Evolutionary conservation across 2,329 filamentous ascomycete genomes (phyloP).

Genomic region (Stylonectria norvegica): DNA sequence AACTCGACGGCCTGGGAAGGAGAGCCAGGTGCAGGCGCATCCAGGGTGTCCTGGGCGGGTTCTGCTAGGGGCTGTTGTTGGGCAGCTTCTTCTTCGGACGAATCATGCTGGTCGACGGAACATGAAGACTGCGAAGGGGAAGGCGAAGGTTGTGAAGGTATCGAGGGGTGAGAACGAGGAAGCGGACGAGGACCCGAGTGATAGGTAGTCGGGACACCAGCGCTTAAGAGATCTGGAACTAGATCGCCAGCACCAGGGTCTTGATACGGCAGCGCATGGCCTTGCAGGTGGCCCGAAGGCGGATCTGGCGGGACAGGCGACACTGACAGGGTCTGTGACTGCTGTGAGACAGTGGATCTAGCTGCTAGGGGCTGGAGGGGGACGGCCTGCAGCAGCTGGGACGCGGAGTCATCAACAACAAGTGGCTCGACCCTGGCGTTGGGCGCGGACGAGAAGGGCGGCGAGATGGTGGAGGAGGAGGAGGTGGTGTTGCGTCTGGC

Average conservation of each 20-base stretch:
- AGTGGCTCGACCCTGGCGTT: conserved; percentile 26
- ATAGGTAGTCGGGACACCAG: conserved; percentile 12
- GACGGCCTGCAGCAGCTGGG: conserved; percentile 28
- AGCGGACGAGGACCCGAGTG: conserved; percentile 12
- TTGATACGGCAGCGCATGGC: conserved; percentile 26
- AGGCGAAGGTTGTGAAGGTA: conserved; percentile 2
- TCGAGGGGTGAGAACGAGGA: conserved; percentile 9
- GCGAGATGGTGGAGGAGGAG: conserved; percentile 16
- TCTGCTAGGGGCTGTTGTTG: conserved; percentile 5
- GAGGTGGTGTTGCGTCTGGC: too few relatives aligned
- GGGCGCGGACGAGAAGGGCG: conserved; percentile 21
- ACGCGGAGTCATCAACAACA: conserved; percentile 23
- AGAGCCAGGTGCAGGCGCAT: conserved; percentile 26
- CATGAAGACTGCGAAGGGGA: conserved; percentile 6
- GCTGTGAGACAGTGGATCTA: conserved; percentile 26
- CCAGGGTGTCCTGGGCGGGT: conserved; percentile 15
- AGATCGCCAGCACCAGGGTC: conserved; percentile 22
- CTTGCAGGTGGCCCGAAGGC: conserved; percentile 20
- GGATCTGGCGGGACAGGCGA: conserved; percentile 14
- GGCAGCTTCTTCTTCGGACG: conserved; percentile 6
- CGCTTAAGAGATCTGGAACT: conserved; percentile 25
- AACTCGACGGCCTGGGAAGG: conserved; percentile 13
- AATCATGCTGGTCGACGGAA: conserved; percentile 6
- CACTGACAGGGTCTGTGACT: conserved; percentile 5
- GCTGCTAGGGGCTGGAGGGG: conserved; percentile 31